phyloP scores from a whole-genome alignment of 768 basidiomycete species.

The Leccinum subgranulosum region DNA sequence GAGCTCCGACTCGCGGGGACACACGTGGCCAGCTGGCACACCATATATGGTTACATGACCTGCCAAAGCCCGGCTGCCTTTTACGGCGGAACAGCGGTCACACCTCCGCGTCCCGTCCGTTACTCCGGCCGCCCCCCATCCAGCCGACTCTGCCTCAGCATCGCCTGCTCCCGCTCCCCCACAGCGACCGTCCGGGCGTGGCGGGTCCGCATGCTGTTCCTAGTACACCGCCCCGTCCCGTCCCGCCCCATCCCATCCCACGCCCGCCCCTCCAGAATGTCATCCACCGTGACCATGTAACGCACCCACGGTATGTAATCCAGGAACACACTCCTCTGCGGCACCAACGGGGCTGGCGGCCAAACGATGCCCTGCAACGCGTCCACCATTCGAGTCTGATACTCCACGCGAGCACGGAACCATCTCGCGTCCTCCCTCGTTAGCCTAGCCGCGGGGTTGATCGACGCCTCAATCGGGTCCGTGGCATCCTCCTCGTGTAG shows the following conservation, averaged over 20 bases:
- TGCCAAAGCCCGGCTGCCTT: slow-evolving; percentile 7
- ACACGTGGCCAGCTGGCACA: slow-evolving; percentile 27
- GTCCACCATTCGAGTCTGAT: slow-evolving; percentile 40
- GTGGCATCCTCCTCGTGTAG: slow-evolving; percentile 28
- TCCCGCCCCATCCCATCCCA: slow-evolving; percentile 33
- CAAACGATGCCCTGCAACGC: slow-evolving; percentile 51
- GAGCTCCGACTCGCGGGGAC: slow-evolving; percentile 25
- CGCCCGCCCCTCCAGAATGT: slow-evolving; percentile 32
- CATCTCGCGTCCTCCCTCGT: slow-evolving; percentile 11
- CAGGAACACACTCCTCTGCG: slow-evolving; percentile 46
- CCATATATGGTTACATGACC: slow-evolving; percentile 24
- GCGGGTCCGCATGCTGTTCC: slow-evolving; percentile 51
- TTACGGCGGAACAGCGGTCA: background rate
- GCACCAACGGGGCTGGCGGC: slow-evolving; percentile 39
- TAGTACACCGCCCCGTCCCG: slow-evolving; percentile 45
- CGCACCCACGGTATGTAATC: slow-evolving; percentile 73
- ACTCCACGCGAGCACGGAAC: slow-evolving; percentile 42
- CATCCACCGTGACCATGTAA: slow-evolving; percentile 64
- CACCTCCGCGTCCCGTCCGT: background rate
- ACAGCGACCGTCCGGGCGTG: slow-evolving; percentile 46
- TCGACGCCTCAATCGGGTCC: slow-evolving; percentile 33
- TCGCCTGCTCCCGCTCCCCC: slow-evolving; percentile 34
- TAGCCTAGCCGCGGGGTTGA: slow-evolving; percentile 32
- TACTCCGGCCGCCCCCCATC: background rate
- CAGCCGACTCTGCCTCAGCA: slow-evolving; percentile 28